Conservation (phyloP, 78 protist species). For the Dictyostelium firmibasis region DNA sequence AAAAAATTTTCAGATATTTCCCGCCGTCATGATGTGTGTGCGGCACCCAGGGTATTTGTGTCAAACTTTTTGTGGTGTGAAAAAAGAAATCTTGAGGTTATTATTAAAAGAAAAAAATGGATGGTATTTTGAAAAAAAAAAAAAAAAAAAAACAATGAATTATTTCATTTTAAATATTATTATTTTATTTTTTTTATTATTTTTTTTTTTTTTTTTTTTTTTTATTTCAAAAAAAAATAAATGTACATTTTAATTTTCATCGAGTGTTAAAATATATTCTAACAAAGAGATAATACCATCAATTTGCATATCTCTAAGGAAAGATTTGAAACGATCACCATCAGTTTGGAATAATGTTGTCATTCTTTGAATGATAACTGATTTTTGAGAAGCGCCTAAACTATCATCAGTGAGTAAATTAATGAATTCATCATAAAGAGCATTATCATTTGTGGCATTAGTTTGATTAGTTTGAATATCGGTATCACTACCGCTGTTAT, state of each 20-base stretch:
- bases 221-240: background rate
- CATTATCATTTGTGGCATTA: background rate
- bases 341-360: conserved; percentile 35
- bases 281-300: conserved; percentile 60
- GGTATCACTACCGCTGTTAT: background rate
- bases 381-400: background rate
- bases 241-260: conserved; percentile 17
- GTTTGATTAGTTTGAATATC: background rate
- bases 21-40: too few relatives aligned
- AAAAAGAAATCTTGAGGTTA: too few relatives aligned
- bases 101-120: too few relatives aligned
- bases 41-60: too few relatives aligned
- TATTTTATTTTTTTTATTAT: background rate
- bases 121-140: too few relatives aligned
- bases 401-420: conserved; percentile 30
- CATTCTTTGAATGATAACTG: conserved; percentile 14
- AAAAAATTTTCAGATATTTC: too few relatives aligned
- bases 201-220: background rate
- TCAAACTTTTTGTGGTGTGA: too few relatives aligned
- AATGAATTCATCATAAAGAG: conserved; percentile 67
- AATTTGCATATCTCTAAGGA: conserved; percentile 41
- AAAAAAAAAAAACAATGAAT: too few relatives aligned
- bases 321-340: conserved; percentile 43
- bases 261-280: conserved; percentile 50
- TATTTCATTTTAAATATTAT: background rate